Base-by-base conservation (phyloP, 2,329 filamentous ascomycete genomes). In the Fusarium hainanense region DNA sequence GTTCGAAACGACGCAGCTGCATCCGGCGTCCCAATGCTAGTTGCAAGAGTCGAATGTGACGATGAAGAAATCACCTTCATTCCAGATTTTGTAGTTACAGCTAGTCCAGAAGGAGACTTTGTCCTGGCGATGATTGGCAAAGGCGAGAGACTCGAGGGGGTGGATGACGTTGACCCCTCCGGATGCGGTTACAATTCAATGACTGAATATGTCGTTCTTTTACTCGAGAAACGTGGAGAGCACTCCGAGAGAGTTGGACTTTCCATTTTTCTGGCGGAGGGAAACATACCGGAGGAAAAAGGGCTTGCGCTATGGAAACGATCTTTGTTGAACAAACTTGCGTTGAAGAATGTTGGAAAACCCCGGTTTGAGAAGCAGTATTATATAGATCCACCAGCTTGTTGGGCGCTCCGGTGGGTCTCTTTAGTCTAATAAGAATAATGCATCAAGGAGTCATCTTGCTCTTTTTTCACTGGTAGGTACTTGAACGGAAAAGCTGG, bases 111-210 rank as follows among this genome's bases (percentile, higher is more conserved):
- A 1, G 34, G 18, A 11, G 18, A 37, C 9, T 37, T 2, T 9
- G 5, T 37, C 3, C 1, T n/a, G 18, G 16, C 6, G 4, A n/a
- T n/a, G 3, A n/a, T 37, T 11, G 34, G 34, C 18, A n/a, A 37
- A n/a, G 34, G 34, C 2, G 18, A 37, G 18, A 37, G 18, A 3
- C 9, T 0, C 0, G 34, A 37, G 2, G 34, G 4, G 18, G 11
- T 0, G 18, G 34, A 37, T 18, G 6, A 11, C 5, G 11, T 11
- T 2, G 5, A n/a, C 10, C 2, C 34, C 18, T 11, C 5, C 1
- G 18, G 9, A 37, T 9, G 0, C 9, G 6, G 34, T 11, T 37
- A 6, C 9, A 37, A 0, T 37, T 11, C 4, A 0, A 37, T n/a
- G 16, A 37, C 34, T 2, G 18, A 37, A 3, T 11, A 37, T 11